Base-by-base conservation (phyloP, 768 basidiomycete genomes). In the Pholiota microspora region DNA sequence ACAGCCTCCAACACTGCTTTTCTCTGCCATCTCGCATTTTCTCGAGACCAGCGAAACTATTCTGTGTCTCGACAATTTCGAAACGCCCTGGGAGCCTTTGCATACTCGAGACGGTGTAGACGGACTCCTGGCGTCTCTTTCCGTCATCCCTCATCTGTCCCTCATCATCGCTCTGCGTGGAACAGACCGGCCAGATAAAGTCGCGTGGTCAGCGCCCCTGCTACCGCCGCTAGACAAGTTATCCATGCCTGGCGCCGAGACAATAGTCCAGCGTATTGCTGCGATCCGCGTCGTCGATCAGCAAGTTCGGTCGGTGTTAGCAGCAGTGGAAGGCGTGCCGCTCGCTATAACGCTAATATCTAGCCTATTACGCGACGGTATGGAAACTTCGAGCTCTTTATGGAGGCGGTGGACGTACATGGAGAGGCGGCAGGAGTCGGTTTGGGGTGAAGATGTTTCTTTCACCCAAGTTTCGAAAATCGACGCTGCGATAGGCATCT, bases 361-460 rank as follows among this genome's bases (percentile, higher is more conserved):
- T 4, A 51, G 29, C 18, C 36, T 51, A 9, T 18, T 51, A 5
- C 32, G 51, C 8, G 51, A 51, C 3, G 40, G 51, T 3, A 29
- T 29, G 1, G 51, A 51, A 24, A 51, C 38, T 6, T 51, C 51
- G 5, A 51, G 16, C n/a, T 51, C 51, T 6, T 51, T 51, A n/a
- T 51, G 51, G 51, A 51, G n/a, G 25, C 38, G 51, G 16, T 51
- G 51, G 51, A 18, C 21, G 3, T 51, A 51, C 13, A 51, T 31
- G 28, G 51, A 51, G 42, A 25, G 51, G n/a, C 28, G 38, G 27
- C 27, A 44, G 15, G 35, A 40, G 2, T 51, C 51, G 6, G 42
- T 42, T 9, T 31, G 40, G 24, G 27, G 51, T 6, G 25, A 42
- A 16, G 16, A 51, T 16, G 51, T 42, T 10, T 25, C 24, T n/a